Evolutionary conservation across 106 monocot species (phyloP).

Genomic region (Dactylorhiza incarnata): DNA sequence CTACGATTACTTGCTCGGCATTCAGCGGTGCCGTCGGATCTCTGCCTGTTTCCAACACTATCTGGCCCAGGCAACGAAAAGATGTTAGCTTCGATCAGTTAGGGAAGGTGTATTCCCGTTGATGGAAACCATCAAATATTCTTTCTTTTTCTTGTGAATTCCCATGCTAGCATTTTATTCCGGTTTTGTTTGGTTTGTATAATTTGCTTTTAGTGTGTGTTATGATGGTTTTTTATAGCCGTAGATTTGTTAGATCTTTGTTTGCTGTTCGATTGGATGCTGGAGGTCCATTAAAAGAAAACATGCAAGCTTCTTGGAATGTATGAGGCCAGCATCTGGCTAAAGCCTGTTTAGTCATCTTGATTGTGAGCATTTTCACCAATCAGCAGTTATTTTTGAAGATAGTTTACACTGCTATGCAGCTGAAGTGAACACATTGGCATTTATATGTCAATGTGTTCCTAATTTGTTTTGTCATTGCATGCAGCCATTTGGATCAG

Average conservation of each 20-base stretch:
- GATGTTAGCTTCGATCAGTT: conserved; percentile 71
- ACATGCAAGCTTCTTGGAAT: background rate
- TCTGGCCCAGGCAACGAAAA: conserved; percentile 72
- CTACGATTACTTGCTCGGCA: conserved; percentile 6
- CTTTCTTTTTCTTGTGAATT: background rate
- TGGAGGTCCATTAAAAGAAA: background rate
- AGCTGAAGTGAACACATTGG: no score
- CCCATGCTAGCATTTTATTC: background rate
- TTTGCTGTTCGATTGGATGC: background rate
- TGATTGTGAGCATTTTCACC: background rate
- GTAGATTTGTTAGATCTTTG: background rate
- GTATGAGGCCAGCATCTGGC: background rate
- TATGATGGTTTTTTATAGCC: background rate
- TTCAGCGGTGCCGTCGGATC: conserved; percentile 10
- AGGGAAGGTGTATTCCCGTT: conserved; percentile 48
- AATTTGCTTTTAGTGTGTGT: background rate
- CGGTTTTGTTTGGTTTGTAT: background rate
- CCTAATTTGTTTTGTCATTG: no score
- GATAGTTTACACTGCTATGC: no score
- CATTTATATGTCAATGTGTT: no score
- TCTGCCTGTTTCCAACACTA: conserved; percentile 19
- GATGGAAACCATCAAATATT: background rate
- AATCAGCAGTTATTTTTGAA: no score
- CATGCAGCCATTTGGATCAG: no score
- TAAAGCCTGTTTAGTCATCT: background rate